These are phyloP conservation scores for Saturnispora silvae DNA, from an alignment of 805 yeast genomes.

Conservation along the genomic window DNA sequence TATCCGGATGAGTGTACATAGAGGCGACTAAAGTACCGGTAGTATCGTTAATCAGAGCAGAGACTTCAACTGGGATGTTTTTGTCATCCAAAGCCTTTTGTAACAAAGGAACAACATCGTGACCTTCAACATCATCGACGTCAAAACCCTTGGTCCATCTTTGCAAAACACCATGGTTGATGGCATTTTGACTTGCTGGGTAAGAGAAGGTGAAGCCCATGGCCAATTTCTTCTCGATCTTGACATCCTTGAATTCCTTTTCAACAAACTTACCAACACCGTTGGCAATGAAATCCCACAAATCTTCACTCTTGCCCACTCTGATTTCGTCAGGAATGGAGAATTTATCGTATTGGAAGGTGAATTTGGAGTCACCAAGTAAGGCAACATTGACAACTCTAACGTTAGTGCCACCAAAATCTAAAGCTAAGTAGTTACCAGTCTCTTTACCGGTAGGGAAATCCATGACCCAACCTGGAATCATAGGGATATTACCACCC, in stretches of 20 bases:
- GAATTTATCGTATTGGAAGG: slow-evolving; percentile 78
- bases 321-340: slow-evolving; percentile 68
- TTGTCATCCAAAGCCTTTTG: slow-evolving; percentile 58
- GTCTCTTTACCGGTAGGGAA: slow-evolving; percentile 86
- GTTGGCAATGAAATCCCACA: slow-evolving; percentile 81
- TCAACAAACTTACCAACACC: slow-evolving; percentile 59
- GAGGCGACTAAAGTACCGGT: slow-evolving; percentile 96
- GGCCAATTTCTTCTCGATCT: slow-evolving; percentile 52
- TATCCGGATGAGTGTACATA: slow-evolving; percentile 76
- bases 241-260: slow-evolving; percentile 48
- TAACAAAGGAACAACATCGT: slow-evolving; percentile 87
- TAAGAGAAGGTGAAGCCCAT: slow-evolving; percentile 93
- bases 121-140: slow-evolving; percentile 85
- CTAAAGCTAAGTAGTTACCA: slow-evolving; percentile 88
- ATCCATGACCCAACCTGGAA: slow-evolving; percentile 92
- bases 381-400: slow-evolving; percentile 83
- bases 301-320: slow-evolving; percentile 64
- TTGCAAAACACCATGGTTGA: slow-evolving; percentile 80
- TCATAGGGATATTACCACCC: slow-evolving; percentile 93
- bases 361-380: slow-evolving; percentile 76
- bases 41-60: slow-evolving; percentile 92
- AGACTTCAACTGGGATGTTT: slow-evolving; percentile 71
- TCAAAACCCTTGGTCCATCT: slow-evolving; percentile 98
- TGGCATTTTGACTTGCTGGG: slow-evolving; percentile 76
- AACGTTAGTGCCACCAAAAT: slow-evolving; percentile 94